phyloP scores from a whole-genome alignment of 1,284 basidiomycete species.

The Megacollybia platyphylla region DNA sequence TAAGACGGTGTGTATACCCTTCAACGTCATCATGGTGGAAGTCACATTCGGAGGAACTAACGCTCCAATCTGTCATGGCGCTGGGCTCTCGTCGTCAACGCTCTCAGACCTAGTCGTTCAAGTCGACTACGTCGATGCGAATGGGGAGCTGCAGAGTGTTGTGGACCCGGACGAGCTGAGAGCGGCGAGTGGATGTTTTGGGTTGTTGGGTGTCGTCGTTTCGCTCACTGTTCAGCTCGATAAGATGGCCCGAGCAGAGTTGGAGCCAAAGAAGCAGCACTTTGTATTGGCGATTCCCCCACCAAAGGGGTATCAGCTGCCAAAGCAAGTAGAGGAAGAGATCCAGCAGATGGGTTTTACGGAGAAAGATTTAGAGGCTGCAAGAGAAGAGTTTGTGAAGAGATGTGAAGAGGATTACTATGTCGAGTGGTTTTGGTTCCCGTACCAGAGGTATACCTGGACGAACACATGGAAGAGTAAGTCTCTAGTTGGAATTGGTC shows the following conservation, averaged over 20 bases:
- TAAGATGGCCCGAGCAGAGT: constrained; percentile 6
- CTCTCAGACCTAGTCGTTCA: constrained; percentile 6
- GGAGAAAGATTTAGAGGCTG: constrained; percentile 2
- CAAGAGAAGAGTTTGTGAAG: constrained; percentile 4
- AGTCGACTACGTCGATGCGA: constrained; percentile 8
- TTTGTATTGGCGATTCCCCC: constrained; percentile 6
- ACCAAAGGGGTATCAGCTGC: constrained; percentile 1
- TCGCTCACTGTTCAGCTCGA: constrained; percentile 7
- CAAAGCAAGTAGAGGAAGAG: constrained; percentile 4
- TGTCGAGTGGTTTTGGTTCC: constrained; percentile 8
- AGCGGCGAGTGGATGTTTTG: constrained; percentile 7
- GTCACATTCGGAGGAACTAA: constrained; percentile 6
- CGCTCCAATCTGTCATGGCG: constrained; percentile 7
- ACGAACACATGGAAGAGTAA: constrained; percentile 6
- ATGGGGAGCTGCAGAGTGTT: constrained; percentile 5
- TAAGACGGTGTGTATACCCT: constrained; percentile 4
- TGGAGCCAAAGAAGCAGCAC: constrained; percentile 6
- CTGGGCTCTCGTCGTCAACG: constrained; percentile 4
- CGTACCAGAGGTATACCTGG: constrained; percentile 7
- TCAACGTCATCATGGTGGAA: constrained; percentile 8
- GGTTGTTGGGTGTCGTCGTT: constrained; percentile 6
- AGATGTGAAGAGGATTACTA: constrained; percentile 5
- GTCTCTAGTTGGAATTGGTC: neutral
- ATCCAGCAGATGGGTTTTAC: constrained; percentile 1
- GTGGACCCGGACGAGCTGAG: constrained; percentile 5